phyloP scores from a whole-genome alignment of 306 rosid species.

The Carpinus fangiana region DNA sequence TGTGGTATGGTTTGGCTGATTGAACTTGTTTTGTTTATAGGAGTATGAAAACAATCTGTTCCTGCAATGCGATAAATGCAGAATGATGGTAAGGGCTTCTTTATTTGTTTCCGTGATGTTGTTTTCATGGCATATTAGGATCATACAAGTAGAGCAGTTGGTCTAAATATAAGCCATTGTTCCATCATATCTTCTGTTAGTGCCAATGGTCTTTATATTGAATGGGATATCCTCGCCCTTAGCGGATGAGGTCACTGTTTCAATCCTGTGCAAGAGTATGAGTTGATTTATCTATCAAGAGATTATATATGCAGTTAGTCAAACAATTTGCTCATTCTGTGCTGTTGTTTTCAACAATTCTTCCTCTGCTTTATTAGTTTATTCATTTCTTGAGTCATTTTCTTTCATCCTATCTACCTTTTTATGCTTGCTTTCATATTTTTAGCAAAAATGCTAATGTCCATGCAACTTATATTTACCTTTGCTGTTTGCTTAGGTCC shows the following conservation, averaged over 20 bases:
- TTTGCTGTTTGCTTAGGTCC: conserved; percentile 57
- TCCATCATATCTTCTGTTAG: background rate
- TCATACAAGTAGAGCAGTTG: background rate
- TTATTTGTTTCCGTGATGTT: background rate
- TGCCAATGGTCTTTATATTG: background rate
- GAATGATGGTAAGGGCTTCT: conserved; percentile 84
- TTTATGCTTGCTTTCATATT: conserved; percentile 9
- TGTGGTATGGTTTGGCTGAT: conserved; percentile 31
- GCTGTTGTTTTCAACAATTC: background rate
- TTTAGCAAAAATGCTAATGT: background rate
- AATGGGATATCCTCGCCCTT: background rate
- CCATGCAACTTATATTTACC: background rate
- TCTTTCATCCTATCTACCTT: background rate
- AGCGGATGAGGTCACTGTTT: background rate
- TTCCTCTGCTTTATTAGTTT: conserved; percentile 24
- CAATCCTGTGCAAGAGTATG: background rate
- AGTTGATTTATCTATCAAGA: background rate
- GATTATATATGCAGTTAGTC: background rate
- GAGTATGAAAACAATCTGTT: conserved; percentile 95
- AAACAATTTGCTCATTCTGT: conserved; percentile 1
- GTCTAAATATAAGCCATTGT: background rate
- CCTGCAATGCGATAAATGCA: conserved; percentile 98
- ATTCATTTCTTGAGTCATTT: conserved; percentile 14
- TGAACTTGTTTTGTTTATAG: conserved; percentile 43
- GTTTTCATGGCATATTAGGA: background rate